Evolutionary conservation across 164 flowering plant genomes (phyloP), one percentile per base, ranked within the genome.

Genomic region (Magnolia officinalis): DNA sequence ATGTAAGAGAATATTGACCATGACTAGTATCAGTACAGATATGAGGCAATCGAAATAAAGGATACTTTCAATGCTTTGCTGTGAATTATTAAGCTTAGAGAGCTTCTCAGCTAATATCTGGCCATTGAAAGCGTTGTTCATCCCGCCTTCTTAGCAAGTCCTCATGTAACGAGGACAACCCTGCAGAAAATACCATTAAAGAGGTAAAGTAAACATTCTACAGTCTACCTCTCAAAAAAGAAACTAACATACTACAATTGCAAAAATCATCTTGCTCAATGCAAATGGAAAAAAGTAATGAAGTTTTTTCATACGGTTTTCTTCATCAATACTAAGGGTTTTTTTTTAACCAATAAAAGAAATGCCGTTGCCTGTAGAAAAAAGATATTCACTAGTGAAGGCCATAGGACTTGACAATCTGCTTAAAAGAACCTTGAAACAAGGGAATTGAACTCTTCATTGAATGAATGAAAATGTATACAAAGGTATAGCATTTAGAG

Each of bases 21-120:
- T 14, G 23, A 31, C 37, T 1, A 18, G 51, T 24, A 50, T 45
- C 51, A 75, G 63, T 23, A 18, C 8, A 65, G 21, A 65, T 49
- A 50, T 0, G 19, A 50, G 18, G 71, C 13, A 64, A 26, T 59
- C 24, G 63, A 63, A 24, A 29, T 77, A 72, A 81, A 90, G 94
- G 92, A 89, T 94, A 96, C 99, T 96, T 83, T 96, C 99, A 75
- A 96, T 94, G 78, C 97, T 94, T 81, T 94, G 98, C 74, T 96
- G 98, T 72, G 95, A 89, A 89, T 87, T 88, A 80, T 92, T 92
- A 84, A 94, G 93, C 93, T 96, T 92, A 19, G 99, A 89, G 71
- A 96, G 97, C 91, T 94, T 94, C 72, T 96, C 99, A 49, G 90
- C 96, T 71, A 96, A 90, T 75, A 91, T 87, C 86, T 91, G 88